phyloP scores from a whole-genome alignment of 2,329 filamentous ascomycete genomes.

The Delphinella strobiligena region DNA sequence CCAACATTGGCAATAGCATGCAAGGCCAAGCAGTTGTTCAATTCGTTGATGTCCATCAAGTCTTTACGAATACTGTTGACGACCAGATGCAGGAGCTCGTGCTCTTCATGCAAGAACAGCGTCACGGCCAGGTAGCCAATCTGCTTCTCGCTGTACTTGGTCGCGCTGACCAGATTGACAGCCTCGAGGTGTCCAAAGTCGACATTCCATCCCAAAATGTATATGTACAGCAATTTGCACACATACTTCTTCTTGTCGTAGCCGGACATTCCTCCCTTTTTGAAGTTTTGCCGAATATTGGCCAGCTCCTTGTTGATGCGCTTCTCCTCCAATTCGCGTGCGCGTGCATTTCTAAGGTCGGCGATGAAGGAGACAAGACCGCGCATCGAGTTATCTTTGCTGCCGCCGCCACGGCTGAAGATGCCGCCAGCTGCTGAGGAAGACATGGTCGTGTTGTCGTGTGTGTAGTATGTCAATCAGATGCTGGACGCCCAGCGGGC shows the following conservation, averaged over 20 bases:
- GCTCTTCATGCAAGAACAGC: conserved; percentile 90
- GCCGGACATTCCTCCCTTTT: conserved; percentile 71
- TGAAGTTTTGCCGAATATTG: conserved; percentile 98
- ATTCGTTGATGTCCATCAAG: conserved; percentile 83
- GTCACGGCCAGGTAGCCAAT: conserved; percentile 98
- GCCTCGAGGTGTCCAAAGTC: conserved; percentile 98
- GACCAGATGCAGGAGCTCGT: conserved; percentile 89
- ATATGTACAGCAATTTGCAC: conserved; percentile 98
- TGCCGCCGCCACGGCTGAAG: conserved; percentile 21
- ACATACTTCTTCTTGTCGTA: conserved; percentile 99
- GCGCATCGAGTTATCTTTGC: conserved; percentile 26
- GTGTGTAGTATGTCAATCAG: not conserved
- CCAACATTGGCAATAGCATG: conserved; percentile 98
- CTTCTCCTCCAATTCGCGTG: conserved; percentile 94
- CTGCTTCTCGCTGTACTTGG: conserved; percentile 98
- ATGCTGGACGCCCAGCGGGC: not conserved
- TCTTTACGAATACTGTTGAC: conserved; percentile 99
- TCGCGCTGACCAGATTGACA: conserved; percentile 91
- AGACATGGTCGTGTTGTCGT: not conserved
- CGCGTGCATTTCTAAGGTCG: conserved; percentile 85
- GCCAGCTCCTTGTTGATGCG: conserved; percentile 98
- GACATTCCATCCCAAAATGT: conserved; percentile 97
- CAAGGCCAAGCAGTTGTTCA: conserved; percentile 91
- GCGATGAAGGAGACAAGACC: conserved; percentile 97
- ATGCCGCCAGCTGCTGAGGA: conserved; percentile 20